These are phyloP conservation scores for Alternaria novae-zelandiae DNA, from an alignment of 2,329 filamentous ascomycete genomes.

Conservation along the genomic window DNA sequence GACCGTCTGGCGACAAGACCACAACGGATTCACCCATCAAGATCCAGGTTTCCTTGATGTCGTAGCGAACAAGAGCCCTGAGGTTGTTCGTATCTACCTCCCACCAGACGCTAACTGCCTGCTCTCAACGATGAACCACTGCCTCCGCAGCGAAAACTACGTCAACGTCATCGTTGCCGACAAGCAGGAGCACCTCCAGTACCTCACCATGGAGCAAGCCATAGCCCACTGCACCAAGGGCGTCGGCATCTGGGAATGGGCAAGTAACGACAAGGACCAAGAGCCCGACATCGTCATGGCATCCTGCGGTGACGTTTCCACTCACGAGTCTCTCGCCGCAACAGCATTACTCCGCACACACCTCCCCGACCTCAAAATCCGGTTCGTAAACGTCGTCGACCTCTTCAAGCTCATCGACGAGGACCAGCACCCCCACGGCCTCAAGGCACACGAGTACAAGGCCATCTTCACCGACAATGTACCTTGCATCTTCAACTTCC, in stretches of 20 bases:
- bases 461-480: constrained; percentile 74
- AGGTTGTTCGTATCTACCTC: constrained; percentile 81
- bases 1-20: constrained; percentile 82
- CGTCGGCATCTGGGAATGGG: constrained; percentile 78
- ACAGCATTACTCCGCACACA: constrained; percentile 75
- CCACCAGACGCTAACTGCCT: constrained; percentile 81
- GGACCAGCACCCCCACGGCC: constrained; percentile 74
- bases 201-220: constrained; percentile 74
- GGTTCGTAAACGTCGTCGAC: constrained; percentile 81
- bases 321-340: constrained; percentile 75
- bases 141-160: constrained; percentile 75
- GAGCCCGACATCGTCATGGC: constrained; percentile 81
- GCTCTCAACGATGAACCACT: constrained; percentile 78
- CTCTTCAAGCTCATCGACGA: constrained; percentile 79
- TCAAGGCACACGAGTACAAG: constrained; percentile 64
- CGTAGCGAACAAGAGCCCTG: constrained; percentile 78
- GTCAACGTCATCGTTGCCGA: constrained; percentile 82
- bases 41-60: constrained; percentile 80
- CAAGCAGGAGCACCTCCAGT: constrained; percentile 81
- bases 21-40: constrained; percentile 84
- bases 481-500: constrained; percentile 83
- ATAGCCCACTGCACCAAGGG: constrained; percentile 80
- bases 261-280: constrained; percentile 70
- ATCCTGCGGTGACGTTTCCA: constrained; percentile 75
- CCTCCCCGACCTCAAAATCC: constrained; percentile 75